These are phyloP conservation scores for Pseudoscleropodium purum DNA, from an alignment of 225 moss, liverwort and hornwort genomes.

Conservation along the genomic window DNA sequence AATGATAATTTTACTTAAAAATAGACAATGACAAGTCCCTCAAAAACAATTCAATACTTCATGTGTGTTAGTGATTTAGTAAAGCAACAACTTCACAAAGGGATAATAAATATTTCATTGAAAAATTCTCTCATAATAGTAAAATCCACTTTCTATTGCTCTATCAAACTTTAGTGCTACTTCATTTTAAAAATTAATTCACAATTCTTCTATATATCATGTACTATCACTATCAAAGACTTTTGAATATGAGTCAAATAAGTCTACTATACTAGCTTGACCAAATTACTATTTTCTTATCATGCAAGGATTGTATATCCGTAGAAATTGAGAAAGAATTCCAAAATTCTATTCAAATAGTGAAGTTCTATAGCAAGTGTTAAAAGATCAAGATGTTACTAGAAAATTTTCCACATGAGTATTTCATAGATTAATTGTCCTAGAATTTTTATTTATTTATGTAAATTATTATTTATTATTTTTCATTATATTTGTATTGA, in stretches of 20 bases:
- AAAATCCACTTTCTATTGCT: not conserved
- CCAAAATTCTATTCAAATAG: not conserved
- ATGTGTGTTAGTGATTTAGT: accelerated
- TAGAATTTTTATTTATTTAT: not conserved
- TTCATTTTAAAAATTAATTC: not conserved
- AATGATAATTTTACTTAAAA: not conserved
- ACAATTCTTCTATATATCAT: not conserved
- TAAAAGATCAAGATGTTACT: not conserved
- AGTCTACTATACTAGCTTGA: not conserved
- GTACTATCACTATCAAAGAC: not conserved
- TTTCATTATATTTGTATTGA: not conserved
- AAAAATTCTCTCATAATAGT: not conserved
- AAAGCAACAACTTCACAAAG: not conserved
- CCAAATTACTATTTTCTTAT: not conserved
- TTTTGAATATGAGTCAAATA: not conserved
- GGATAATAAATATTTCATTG: not conserved
- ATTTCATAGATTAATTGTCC: not conserved
- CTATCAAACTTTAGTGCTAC: not conserved
- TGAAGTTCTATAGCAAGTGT: not conserved
- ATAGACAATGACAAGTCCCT: not conserved
- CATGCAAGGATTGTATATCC: too few relatives aligned
- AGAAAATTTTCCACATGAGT: not conserved
- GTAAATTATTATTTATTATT: too few relatives aligned
- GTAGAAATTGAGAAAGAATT: not conserved
- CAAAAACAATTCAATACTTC: not conserved